Conservation (phyloP, 352 stramenopile species). For the Phytophthora podocarpi region DNA sequence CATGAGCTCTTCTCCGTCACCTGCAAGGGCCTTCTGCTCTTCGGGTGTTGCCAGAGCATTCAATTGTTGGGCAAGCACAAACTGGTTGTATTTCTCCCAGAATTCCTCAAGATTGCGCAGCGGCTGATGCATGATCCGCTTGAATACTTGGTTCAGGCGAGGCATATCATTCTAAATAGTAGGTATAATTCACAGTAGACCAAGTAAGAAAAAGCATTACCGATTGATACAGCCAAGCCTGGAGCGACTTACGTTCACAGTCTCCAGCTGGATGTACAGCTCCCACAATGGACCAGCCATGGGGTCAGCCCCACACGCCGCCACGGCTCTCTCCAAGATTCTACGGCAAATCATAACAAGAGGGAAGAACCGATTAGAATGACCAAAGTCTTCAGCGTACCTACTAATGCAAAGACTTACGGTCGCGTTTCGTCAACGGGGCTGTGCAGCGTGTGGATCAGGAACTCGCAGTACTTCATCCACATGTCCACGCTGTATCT, state of each 20-base stretch:
- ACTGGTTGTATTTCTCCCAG: slow-evolving; percentile 89
- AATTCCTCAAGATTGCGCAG: slow-evolving; percentile 83
- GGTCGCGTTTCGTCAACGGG: slow-evolving; percentile 66
- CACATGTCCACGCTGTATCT: slow-evolving; percentile 83
- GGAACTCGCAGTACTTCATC: slow-evolving; percentile 85
- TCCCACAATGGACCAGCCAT: slow-evolving; percentile 78
- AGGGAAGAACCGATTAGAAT: slow-evolving; percentile 2
- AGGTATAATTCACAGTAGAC: too few species aligned
- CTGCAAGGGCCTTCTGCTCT: slow-evolving; percentile 62
- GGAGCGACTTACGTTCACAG: slow-evolving; percentile 57
- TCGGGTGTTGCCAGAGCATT: slow-evolving; percentile 62
- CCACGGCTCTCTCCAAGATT: slow-evolving; percentile 58
- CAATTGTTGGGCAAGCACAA: slow-evolving; percentile 76
- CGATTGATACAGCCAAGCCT: too few species aligned
- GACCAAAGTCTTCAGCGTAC: too few species aligned
- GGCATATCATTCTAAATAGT: slow-evolving; percentile 77
- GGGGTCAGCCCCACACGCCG: slow-evolving; percentile 65
- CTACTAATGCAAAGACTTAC: slow-evolving; percentile 36
- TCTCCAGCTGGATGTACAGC: slow-evolving; percentile 81
- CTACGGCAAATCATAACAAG: slow-evolving; percentile 32
- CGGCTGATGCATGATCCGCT: slow-evolving; percentile 73
- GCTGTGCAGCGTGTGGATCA: slow-evolving; percentile 62
- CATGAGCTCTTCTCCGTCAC: slow-evolving; percentile 64
- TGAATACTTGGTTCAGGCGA: slow-evolving; percentile 81
- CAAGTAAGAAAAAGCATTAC: too few species aligned